Evolutionary conservation across 495 filamentous ascomycete species (phyloP).

Genomic region (Neurospora tetrasperma): DNA sequence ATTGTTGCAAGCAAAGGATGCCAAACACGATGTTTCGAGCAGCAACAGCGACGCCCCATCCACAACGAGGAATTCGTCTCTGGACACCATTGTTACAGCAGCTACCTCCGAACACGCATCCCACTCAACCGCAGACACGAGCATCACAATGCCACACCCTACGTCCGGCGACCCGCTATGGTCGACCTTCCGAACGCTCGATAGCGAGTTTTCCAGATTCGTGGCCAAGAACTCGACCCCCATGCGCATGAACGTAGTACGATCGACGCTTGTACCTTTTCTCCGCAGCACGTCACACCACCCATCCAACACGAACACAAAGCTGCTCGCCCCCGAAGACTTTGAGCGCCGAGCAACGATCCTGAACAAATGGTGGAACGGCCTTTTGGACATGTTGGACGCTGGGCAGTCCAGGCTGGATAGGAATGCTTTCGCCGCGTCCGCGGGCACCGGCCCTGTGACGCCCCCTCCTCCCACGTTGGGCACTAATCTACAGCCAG

Average conservation of each 20-base stretch:
- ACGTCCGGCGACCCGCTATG: constrained; percentile 75
- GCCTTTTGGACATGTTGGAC: constrained; percentile 76
- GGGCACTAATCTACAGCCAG: constrained; percentile 16
- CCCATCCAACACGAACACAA: constrained; percentile 51
- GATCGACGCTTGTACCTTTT: constrained; percentile 74
- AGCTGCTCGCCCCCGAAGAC: constrained; percentile 57
- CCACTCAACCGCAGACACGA: constrained; percentile 37
- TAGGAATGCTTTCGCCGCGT: constrained; percentile 43
- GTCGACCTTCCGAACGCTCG: constrained; percentile 70
- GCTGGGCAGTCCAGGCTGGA: constrained; percentile 35
- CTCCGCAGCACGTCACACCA: constrained; percentile 62
- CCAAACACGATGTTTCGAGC: constrained; percentile 13
- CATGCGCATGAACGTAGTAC: constrained; percentile 71
- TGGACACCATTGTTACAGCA: constrained; percentile 40
- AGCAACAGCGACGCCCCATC: constrained; percentile 21
- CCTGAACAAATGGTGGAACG: constrained; percentile 93
- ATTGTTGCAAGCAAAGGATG: not conserved
- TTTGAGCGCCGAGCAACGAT: constrained; percentile 74
- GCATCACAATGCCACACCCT: constrained; percentile 32
- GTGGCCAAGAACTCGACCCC: constrained; percentile 60
- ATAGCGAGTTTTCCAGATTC: constrained; percentile 78
- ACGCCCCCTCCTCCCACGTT: constrained; percentile 49
- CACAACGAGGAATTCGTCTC: constrained; percentile 38
- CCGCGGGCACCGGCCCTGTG: constrained; percentile 16
- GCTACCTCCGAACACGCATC: constrained; percentile 48